These are phyloP conservation scores for Citrus cavaleriei DNA, from an alignment of 345 rosid genomes.

Conservation along the genomic window DNA sequence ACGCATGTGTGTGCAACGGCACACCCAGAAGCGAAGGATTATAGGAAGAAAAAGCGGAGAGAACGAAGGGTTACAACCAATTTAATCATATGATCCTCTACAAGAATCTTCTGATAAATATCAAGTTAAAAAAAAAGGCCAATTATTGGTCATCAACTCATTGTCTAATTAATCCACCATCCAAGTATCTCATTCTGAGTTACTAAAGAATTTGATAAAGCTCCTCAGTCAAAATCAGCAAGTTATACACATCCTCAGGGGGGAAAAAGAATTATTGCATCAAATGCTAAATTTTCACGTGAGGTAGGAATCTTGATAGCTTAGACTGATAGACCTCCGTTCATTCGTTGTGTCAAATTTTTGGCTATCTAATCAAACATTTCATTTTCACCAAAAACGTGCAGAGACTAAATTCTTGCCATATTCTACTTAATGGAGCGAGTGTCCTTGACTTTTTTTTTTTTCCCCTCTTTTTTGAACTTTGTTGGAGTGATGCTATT, in stretches of 20 bases:
- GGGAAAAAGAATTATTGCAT: background rate
- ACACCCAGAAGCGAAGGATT: constrained; percentile 6
- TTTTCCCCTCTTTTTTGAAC: background rate
- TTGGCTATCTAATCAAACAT: constrained; percentile 27
- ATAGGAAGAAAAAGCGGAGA: constrained; percentile 1
- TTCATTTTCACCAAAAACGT: constrained; percentile 37
- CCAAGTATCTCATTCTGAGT: background rate
- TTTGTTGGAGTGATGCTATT: background rate
- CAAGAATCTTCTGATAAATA: background rate
- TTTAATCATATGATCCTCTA: constrained; percentile 10
- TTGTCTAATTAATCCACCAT: background rate
- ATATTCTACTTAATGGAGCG: background rate
- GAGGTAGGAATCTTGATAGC: constrained; percentile 8
- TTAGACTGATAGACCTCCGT: background rate
- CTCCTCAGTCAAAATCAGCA: constrained; percentile 5
- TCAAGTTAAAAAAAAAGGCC: background rate
- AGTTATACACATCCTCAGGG: background rate
- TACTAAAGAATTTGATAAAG: background rate
- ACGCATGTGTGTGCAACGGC: background rate
- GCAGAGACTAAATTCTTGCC: constrained; percentile 50
- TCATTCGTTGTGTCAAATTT: background rate
- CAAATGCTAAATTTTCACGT: constrained; percentile 3
- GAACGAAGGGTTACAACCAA: background rate
- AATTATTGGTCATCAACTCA: background rate
- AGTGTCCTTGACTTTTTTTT: background rate